Evolutionary conservation across 345 rosid species (phyloP), one percentile per base, ranked within the genome.

Genomic region (Lenwebbia sp.): DNA sequence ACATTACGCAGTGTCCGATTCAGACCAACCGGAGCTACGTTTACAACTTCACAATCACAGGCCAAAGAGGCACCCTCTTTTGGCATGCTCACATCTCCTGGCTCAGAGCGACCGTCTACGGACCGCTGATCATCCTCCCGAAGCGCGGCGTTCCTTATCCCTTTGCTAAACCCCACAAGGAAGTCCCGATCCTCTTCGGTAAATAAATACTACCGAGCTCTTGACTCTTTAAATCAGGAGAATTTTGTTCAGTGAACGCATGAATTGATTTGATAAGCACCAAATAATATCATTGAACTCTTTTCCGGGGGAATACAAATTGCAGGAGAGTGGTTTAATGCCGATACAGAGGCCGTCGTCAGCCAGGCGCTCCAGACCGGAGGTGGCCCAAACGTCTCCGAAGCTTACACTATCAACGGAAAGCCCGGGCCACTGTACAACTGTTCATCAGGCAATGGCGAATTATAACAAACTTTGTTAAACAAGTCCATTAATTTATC

Each of bases 51-150:
- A 94, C 95, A 1, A 88, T 93, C 58, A 88, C 87, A 8, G 96
- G 95, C 50, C 96, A 96, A 88, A 91, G 96, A 88, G 98, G 98
- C 88, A 92, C 99, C 40, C 90, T 94, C 54, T 92, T 93, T 55
- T 95, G 94, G 94, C 96, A 95, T 85, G 96, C 96, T 83, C 98
- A 96, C 76, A 37, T 92, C 78, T 90, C 93, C 52, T 95, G 98
- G 98, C 88, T 95, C 30, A 90, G 96, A 86, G 93, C 98, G 40
- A 90, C 96, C 60, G 88, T 94, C 85, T 90, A 95, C 51, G 98
- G 98, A 40, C 92, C 98, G 33, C 88, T 95, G 33, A 92, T 94
- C 90, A 92, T 96, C 89, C 91, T 93, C 75, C 98, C 98, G 5
- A 90, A 58, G 85, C 90, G 10, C 82, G 89, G 91, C 74, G 90